Percentiles rank a stretch among this genome's conserved stretches.
These are phyloP conservation scores for Tritrichomonas musculus DNA, from an alignment of 208 protist genomes.

Conservation along the genomic window DNA sequence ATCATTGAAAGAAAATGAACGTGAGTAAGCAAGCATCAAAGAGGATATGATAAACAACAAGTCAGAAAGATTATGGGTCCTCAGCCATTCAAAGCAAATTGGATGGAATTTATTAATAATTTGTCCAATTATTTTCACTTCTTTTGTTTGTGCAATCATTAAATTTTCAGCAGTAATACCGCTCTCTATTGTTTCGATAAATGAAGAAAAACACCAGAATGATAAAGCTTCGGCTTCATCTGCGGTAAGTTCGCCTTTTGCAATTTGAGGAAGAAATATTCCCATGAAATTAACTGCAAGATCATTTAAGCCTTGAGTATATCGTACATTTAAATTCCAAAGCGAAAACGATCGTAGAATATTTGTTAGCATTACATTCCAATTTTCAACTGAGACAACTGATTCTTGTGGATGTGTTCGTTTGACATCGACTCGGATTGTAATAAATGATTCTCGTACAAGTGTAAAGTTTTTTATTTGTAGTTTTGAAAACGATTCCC, in stretches of 20 bases:
- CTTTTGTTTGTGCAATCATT: not conserved
- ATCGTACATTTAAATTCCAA: constrained; percentile 7
- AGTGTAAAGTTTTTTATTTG: not conserved
- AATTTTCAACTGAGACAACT: not conserved
- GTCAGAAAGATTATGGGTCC: not conserved
- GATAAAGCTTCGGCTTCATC: not conserved
- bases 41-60: not conserved
- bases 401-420: not conserved
- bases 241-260: not conserved
- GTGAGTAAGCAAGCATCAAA: not conserved
- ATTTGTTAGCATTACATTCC: not conserved
- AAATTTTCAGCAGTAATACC: not conserved
- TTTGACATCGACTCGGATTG: constrained; percentile 12
- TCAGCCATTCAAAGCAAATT: not conserved
- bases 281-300: not conserved
- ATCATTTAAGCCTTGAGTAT: constrained; percentile 28
- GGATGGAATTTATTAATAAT: not conserved
- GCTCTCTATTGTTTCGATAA: not conserved
- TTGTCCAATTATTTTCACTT: not conserved
- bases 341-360: not conserved
- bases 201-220: not conserved
- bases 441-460: not conserved
- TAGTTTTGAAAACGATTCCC: not conserved
- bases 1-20: not conserved
- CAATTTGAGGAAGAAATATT: not conserved